Conservation (phyloP, 202 grass and related monocot genomes). For the Carex sylvatica region DNA sequence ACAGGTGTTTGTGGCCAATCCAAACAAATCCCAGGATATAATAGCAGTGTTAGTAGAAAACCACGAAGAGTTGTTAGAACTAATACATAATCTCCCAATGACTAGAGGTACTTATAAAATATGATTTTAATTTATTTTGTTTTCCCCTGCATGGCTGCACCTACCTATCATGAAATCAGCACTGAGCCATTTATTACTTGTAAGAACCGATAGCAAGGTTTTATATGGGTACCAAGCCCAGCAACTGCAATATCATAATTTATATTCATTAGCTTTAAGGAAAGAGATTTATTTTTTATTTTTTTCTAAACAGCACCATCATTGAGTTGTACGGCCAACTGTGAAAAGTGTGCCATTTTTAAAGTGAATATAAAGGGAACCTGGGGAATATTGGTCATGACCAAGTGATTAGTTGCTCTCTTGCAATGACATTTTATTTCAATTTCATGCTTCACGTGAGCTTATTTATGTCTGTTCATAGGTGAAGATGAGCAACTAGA, state of each 20-base stretch:
- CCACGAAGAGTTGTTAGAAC: conserved; percentile 71
- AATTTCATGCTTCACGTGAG: background rate
- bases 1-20: conserved; percentile 97
- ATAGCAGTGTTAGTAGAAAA: conserved; percentile 64
- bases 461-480: conserved; percentile 23
- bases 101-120: conserved; percentile 53
- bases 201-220: background rate
- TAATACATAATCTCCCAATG: conserved; percentile 73
- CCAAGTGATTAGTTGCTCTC: background rate
- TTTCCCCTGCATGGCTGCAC: background rate
- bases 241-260: background rate
- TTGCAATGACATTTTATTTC: background rate
- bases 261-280: background rate
- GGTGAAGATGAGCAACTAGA: conserved; percentile 97
- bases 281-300: background rate
- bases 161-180: background rate
- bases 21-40: conserved; percentile 76
- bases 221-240: background rate
- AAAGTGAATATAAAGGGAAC: background rate
- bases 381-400: background rate
- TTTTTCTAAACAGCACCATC: background rate
- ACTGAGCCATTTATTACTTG: background rate
- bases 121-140: background rate
- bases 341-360: background rate
- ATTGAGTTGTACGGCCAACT: background rate